A percentile compares a stretch with the other conserved stretches of the same genome.
phyloP scores from a whole-genome alignment of 768 basidiomycete species.

The Agaricus subrufescens region DNA sequence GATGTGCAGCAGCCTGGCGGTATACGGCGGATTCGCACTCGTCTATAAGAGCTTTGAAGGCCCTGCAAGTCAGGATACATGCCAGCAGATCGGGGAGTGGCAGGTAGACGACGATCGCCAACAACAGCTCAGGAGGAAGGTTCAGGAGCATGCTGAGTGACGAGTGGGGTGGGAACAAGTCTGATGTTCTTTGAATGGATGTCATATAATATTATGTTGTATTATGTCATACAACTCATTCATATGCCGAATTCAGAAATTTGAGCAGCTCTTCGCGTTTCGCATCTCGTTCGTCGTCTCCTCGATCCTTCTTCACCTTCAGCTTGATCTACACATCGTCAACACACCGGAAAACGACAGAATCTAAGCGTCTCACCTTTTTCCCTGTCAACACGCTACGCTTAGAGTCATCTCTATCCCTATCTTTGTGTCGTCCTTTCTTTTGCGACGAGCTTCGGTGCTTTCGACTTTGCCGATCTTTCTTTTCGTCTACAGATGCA shows the following conservation, averaged over 20 bases:
- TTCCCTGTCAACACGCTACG: slow-evolving; percentile 60
- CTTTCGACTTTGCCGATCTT: slow-evolving; percentile 15
- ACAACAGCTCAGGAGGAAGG: slow-evolving; percentile 56
- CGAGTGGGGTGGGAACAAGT: neutral
- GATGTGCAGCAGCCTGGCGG: slow-evolving; percentile 45
- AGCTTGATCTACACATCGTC: slow-evolving; percentile 46
- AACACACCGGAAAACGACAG: neutral
- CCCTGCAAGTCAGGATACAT: slow-evolving; percentile 33
- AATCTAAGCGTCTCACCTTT: slow-evolving; percentile 35
- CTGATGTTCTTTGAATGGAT: neutral
- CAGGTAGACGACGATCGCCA: slow-evolving; percentile 46
- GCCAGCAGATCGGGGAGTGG: slow-evolving; percentile 37
- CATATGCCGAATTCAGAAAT: slow-evolving; percentile 53
- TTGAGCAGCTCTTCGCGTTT: slow-evolving; percentile 48
- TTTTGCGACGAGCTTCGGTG: slow-evolving; percentile 23
- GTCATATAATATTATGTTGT: neutral
- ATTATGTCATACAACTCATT: slow-evolving; percentile 18
- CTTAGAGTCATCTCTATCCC: slow-evolving; percentile 32
- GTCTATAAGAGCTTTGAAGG: slow-evolving; percentile 43
- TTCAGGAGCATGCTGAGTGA: slow-evolving; percentile 27
- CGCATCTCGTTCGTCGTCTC: slow-evolving; percentile 51
- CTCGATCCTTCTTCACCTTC: slow-evolving; percentile 57
- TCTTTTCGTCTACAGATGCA: slow-evolving; percentile 1
- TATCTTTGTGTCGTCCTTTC: slow-evolving; percentile 23
- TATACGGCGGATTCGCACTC: slow-evolving; percentile 50